Evolutionary conservation across 148 eudicot genomes (phyloP).

Genomic region (Rhododendron griersonianum): DNA sequence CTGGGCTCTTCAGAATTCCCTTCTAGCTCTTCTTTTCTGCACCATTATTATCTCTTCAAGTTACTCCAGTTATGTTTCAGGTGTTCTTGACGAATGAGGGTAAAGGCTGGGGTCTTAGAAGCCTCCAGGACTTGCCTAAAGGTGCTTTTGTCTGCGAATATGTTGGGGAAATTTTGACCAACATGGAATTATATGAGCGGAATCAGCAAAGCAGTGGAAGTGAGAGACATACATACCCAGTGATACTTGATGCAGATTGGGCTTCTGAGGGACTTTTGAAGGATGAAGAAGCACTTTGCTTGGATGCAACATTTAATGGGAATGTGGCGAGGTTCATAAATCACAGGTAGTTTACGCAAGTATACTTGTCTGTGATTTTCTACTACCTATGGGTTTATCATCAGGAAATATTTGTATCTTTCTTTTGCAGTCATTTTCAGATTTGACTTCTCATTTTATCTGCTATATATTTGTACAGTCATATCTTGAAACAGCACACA

Average conservation of each 20-base stretch:
- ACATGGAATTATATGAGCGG: conserved; percentile 47
- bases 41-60: not conserved
- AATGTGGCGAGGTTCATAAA: conserved; percentile 67
- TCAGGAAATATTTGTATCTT: not conserved
- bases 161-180: conserved; percentile 61
- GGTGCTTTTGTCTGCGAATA: conserved; percentile 66
- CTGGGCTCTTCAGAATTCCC: not conserved
- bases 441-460: not conserved
- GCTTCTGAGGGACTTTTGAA: conserved; percentile 57
- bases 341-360: conserved; percentile 36
- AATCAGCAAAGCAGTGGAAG: conserved; percentile 34
- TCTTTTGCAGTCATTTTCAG: not conserved
- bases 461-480: not conserved
- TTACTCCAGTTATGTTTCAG: conserved; percentile 20
- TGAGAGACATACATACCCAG: conserved; percentile 58
- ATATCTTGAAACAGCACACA: not conserved
- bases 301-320: conserved; percentile 66
- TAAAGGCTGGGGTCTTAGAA: conserved; percentile 66
- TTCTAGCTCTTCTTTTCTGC: not conserved
- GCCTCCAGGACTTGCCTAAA: conserved; percentile 47
- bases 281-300: conserved; percentile 65
- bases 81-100: conserved; percentile 48
- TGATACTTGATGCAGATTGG: conserved; percentile 71
- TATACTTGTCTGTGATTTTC: not conserved
- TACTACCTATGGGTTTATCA: not conserved